These are phyloP conservation scores for Dorcoceras hygrometricum DNA, from an alignment of 257 asterid genomes.

Conservation along the genomic window DNA sequence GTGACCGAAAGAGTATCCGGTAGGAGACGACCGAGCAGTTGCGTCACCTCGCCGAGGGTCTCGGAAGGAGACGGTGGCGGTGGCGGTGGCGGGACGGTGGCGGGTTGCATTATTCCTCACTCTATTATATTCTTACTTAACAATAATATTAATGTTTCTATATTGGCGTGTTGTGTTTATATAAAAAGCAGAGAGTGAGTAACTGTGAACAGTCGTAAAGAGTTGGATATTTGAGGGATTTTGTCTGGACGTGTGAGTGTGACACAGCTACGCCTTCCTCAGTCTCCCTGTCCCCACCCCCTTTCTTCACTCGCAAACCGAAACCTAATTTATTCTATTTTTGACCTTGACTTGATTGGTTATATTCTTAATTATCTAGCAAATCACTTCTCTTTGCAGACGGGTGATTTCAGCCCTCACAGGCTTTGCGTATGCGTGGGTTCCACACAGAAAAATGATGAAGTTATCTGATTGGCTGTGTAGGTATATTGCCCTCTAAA, in stretches of 20 bases:
- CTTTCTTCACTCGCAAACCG: too few relatives aligned
- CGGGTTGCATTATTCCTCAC: slow-evolving; percentile 30
- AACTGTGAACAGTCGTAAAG: neutral
- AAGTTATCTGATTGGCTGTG: too few relatives aligned
- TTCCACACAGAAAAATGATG: too few relatives aligned
- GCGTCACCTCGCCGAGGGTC: slow-evolving; percentile 35
- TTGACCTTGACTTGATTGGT: neutral
- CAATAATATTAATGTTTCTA: neutral
- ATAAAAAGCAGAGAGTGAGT: neutral
- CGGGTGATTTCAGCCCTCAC: too few relatives aligned
- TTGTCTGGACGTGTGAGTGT: neutral
- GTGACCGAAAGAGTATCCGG: slow-evolving; percentile 49
- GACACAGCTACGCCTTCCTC: neutral
- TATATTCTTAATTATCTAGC: too few relatives aligned
- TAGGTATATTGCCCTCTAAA: too few relatives aligned
- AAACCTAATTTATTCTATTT: neutral
- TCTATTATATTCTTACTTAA: neutral
- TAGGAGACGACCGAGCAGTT: slow-evolving; percentile 44
- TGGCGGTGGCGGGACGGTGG: slow-evolving; percentile 37
- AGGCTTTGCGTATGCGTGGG: too few relatives aligned
- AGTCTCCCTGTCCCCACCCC: too few relatives aligned
- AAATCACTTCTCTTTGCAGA: too few relatives aligned
- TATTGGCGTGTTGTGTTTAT: neutral
- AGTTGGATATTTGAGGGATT: too few relatives aligned
- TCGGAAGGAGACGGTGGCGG: slow-evolving; percentile 37